A percentile compares a stretch with the other conserved stretches of the same genome.
phyloP scores from a whole-genome alignment of 208 protist species.

The Crithidia thermophila region DNA sequence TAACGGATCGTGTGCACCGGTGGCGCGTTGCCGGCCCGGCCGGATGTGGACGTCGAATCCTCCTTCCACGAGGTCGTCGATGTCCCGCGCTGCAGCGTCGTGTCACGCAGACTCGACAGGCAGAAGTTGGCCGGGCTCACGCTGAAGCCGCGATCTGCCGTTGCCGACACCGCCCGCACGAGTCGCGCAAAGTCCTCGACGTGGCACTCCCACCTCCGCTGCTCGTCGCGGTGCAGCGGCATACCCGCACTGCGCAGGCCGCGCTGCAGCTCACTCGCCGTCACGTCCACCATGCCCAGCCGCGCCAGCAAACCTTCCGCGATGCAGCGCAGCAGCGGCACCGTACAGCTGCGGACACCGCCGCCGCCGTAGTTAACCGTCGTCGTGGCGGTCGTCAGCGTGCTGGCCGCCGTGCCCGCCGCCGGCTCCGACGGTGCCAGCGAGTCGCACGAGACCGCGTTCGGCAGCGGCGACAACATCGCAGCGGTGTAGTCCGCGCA shows the following conservation, averaged over 20 bases:
- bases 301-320: constrained; percentile 52
- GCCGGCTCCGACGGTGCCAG: constrained; percentile 20
- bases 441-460: constrained; percentile 24
- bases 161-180: constrained; percentile 25
- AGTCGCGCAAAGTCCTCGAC: constrained; percentile 38
- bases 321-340: constrained; percentile 50
- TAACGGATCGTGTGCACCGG: constrained; percentile 5
- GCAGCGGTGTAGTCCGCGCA: not conserved
- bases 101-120: constrained; percentile 22
- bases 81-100: constrained; percentile 17
- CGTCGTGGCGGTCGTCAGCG: constrained; percentile 1
- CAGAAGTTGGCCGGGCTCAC: constrained; percentile 16
- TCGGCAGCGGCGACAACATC: constrained; percentile 4
- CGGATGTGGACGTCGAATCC: not conserved
- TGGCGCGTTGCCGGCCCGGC: not conserved
- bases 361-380: constrained; percentile 8
- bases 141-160: constrained; percentile 26
- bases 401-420: constrained; percentile 15
- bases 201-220: constrained; percentile 28
- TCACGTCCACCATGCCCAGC: constrained; percentile 54
- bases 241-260: constrained; percentile 41
- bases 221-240: constrained; percentile 25
- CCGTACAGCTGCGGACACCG: constrained; percentile 22
- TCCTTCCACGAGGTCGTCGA: constrained; percentile 12
- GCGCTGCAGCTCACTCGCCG: constrained; percentile 33